These are phyloP conservation scores for Physcomitrellopsis africana DNA, from an alignment of 225 moss, liverwort and hornwort species.

Conservation along the genomic window DNA sequence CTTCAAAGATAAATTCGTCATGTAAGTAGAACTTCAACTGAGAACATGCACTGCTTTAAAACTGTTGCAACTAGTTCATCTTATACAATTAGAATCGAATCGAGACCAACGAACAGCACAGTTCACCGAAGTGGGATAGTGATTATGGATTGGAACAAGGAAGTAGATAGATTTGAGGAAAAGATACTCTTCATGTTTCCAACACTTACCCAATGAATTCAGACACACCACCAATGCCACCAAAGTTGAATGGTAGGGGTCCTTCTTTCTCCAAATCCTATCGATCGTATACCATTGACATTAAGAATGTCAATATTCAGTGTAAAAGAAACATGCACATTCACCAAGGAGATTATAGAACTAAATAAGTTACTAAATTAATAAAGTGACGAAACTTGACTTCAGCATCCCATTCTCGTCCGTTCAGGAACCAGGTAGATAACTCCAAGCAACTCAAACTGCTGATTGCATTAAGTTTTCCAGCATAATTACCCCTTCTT, in stretches of 20 bases:
- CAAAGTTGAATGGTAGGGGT: slow-evolving; percentile 79
- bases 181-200: not conserved
- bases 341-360: slow-evolving; percentile 1
- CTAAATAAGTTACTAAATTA: not conserved
- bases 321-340: slow-evolving; percentile 12
- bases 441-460: slow-evolving; percentile 17
- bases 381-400: not conserved
- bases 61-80: not conserved
- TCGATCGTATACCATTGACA: slow-evolving; percentile 18
- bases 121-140: not conserved
- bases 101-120: not conserved
- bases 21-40: not conserved
- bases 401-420: not conserved
- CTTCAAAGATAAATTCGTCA: slow-evolving; percentile 8
- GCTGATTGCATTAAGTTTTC: slow-evolving; percentile 9
- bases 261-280: slow-evolving; percentile 90
- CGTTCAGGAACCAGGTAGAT: not conserved
- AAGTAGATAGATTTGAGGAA: not conserved
- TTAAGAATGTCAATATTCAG: slow-evolving; percentile 4
- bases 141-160: not conserved
- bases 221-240: slow-evolving; percentile 90
- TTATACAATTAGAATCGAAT: not conserved
- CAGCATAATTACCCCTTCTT: slow-evolving; percentile 71
- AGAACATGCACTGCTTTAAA: not conserved
- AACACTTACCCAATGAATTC: slow-evolving; percentile 80